Conservation (phyloP, 768 basidiomycete species). For the Russula ochroleuca region DNA sequence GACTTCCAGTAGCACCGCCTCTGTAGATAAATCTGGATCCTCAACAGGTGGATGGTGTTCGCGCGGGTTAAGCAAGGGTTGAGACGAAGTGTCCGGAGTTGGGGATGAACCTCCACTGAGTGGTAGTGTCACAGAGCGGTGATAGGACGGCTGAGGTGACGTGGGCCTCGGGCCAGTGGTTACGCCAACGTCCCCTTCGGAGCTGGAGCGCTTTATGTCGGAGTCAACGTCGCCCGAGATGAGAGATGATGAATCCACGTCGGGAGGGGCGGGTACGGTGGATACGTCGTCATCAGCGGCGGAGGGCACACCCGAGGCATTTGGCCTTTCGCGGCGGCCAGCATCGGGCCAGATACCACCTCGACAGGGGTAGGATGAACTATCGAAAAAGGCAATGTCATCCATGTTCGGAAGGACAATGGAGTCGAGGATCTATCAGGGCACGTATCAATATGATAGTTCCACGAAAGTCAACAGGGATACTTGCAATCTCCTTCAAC, state of each 20-base stretch:
- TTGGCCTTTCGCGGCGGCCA: constrained; percentile 40
- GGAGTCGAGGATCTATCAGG: constrained; percentile 78
- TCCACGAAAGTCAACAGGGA: background rate
- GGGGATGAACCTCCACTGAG: constrained; percentile 17
- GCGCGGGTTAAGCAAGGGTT: background rate
- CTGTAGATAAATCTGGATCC: constrained; percentile 1
- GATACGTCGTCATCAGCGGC: constrained; percentile 30
- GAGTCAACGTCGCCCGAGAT: constrained; percentile 25
- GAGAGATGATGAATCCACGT: constrained; percentile 28
- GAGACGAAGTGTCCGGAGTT: constrained; percentile 3
- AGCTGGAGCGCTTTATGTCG: constrained; percentile 32
- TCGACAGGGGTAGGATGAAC: constrained; percentile 52
- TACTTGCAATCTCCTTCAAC: constrained; percentile 77
- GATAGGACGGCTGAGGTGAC: background rate
- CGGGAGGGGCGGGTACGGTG: constrained; percentile 37
- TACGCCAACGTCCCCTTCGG: constrained; percentile 32
- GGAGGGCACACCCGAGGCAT: constrained; percentile 11
- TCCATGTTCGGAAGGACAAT: constrained; percentile 98
- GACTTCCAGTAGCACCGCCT: constrained; percentile 2
- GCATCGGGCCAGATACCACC: constrained; percentile 92
- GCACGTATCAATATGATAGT: constrained; percentile 15
- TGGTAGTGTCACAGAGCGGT: background rate
- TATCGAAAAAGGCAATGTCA: constrained; percentile 95
- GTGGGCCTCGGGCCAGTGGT: constrained; percentile 1
- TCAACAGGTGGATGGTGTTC: constrained; percentile 5